Percentiles rank a stretch among this genome's conserved stretches.
Conservation (phyloP, 129 eudicot genomes). For the Scalesia atractyloides region DNA sequence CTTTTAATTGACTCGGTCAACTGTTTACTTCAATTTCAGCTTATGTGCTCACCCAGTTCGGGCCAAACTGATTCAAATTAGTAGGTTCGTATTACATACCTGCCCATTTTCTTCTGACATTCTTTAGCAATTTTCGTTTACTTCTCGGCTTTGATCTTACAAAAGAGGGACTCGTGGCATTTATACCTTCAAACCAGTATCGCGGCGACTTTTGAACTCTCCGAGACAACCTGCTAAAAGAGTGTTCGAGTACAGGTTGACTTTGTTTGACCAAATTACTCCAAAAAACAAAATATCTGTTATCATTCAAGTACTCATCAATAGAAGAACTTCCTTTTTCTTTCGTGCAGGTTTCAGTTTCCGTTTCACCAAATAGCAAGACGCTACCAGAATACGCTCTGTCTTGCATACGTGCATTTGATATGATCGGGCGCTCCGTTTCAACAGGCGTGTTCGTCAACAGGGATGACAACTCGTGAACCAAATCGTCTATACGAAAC, state of each 20-base stretch:
- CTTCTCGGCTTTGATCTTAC: constrained; percentile 13
- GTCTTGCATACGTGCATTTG: constrained; percentile 31
- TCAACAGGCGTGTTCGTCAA: constrained; percentile 19
- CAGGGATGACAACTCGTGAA: constrained; percentile 41
- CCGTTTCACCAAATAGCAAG: constrained; percentile 53
- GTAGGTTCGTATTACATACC: not conserved
- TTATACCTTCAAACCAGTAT: constrained; percentile 15
- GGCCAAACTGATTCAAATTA: too few relatives aligned
- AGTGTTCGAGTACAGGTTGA: constrained; percentile 27
- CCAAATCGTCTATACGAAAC: constrained; percentile 40
- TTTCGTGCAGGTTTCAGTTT: constrained; percentile 34
- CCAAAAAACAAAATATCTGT: constrained; percentile 53
- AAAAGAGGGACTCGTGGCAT: not conserved
- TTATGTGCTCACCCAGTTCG: too few relatives aligned
- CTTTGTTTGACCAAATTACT: constrained; percentile 47
- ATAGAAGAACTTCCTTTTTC: constrained; percentile 17
- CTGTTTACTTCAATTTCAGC: too few relatives aligned
- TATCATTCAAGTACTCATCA: constrained; percentile 23
- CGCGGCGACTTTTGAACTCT: constrained; percentile 37
- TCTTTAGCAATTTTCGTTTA: constrained; percentile 17
- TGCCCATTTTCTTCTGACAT: constrained; percentile 12
- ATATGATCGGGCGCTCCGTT: constrained; percentile 31
- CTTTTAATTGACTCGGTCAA: too few relatives aligned
- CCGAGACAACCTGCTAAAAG: constrained; percentile 29
- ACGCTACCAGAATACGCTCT: constrained; percentile 36